Evolutionary conservation across 106 monocot genomes (phyloP).

Genomic region (Apostasia ramifera): DNA sequence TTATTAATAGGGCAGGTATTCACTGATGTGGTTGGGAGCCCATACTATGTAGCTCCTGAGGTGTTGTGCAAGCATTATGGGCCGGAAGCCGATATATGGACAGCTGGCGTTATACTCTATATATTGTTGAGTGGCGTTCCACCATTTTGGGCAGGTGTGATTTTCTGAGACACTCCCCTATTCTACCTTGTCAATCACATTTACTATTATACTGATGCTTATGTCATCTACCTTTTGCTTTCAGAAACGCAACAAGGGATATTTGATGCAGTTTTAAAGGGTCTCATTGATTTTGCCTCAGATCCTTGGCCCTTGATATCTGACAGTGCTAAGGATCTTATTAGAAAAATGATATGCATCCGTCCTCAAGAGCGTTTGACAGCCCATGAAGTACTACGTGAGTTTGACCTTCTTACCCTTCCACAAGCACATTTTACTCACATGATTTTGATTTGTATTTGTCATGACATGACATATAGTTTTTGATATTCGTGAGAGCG

Average conservation of each 20-base stretch:
- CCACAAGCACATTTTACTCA: background rate
- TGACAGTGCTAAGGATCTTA: conserved; percentile 74
- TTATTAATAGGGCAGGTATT: conserved; percentile 39
- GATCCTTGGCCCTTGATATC: conserved; percentile 81
- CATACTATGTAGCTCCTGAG: conserved; percentile 88
- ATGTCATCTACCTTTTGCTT: background rate
- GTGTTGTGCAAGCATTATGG: conserved; percentile 75
- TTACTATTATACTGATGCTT: background rate
- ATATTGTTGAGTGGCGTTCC: conserved; percentile 80
- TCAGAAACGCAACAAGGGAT: conserved; percentile 81
- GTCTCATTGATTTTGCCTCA: conserved; percentile 58
- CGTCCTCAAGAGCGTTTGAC: conserved; percentile 53
- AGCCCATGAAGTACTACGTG: conserved; percentile 74
- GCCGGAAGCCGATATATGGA: conserved; percentile 79
- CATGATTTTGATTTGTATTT: background rate
- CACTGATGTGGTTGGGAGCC: conserved; percentile 77
- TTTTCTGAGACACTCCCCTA: background rate
- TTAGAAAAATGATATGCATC: conserved; percentile 64
- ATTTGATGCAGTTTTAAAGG: conserved; percentile 77
- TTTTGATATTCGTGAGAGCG: too few species aligned
- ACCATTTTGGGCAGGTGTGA: conserved; percentile 74
- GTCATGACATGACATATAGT: too few species aligned
- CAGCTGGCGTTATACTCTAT: conserved; percentile 77
- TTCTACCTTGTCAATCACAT: background rate
- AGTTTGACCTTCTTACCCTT: background rate